Base-by-base conservation (phyloP, 2,329 filamentous ascomycete genomes). In the Talaromyces sp. region DNA sequence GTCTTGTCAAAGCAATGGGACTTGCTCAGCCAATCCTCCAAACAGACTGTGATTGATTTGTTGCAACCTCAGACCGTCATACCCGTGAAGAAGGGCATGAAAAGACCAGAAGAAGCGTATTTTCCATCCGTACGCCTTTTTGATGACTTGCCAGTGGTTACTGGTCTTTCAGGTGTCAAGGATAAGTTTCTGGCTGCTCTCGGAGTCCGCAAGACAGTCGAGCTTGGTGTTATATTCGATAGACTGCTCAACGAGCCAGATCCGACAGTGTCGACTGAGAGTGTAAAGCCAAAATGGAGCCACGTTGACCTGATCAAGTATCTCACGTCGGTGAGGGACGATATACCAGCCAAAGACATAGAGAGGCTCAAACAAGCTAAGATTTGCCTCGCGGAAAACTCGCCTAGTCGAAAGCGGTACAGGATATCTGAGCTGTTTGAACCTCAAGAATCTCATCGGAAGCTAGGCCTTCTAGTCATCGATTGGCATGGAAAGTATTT, bases 271-370 rank as follows among this genome's bases (percentile, higher is more conserved):
- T 84, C 85, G 31, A 79, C 78, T 43, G 82, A 81, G 25, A 79
- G 81, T 25, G 85, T 68, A 13, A 71, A 73, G 35, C 69, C 84
- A 67, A 88, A 89, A 75, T 97, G 92, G 91, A 97, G 92, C 65
- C 94, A 98, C 74, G 88, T 97, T 67, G 94, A 99, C 74, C 83
- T 99, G 31, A 93, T 99, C 77, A 94, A 93, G 71, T 99, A 99
- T 71, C 85, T 99, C 50, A 87, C 94, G 11, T 96, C 93, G 9
- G 95, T 99, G 33, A 88, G 87, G 67, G 87, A 91, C 61, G 95
- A 99, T 70, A 97, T 99, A 66, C 95, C 95, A 0, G 77, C 80
- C 10, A 89, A 89, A 59, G 95, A 99, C 74, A 85, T 97, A 63
- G 88, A 87, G 69, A 91, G 90, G 72, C 83, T 99, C 27, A 89